A percentile compares a stretch with the other conserved stretches of the same genome.
Evolutionary conservation across 441 rosid species (phyloP).

Genomic region (Adansonia rubrostipa): DNA sequence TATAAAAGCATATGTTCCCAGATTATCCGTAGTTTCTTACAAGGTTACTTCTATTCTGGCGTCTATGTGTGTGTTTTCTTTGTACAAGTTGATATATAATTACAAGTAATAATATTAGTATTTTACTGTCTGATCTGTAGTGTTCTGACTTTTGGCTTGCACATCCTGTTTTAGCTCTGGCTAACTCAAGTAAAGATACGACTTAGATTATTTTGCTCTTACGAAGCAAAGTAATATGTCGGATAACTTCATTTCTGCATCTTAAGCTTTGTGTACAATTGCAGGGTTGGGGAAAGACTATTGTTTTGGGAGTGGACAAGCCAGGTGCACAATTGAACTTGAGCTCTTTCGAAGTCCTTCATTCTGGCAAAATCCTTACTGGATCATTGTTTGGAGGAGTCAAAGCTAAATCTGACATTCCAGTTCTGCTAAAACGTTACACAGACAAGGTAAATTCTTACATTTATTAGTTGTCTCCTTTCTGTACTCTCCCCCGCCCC

Average conservation of each 20-base stretch:
- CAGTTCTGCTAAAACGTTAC: constrained; percentile 69
- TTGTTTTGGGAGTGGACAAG: constrained; percentile 73
- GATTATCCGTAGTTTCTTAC: background rate
- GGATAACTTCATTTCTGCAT: background rate
- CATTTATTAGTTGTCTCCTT: background rate
- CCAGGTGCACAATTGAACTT: constrained; percentile 59
- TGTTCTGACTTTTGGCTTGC: background rate
- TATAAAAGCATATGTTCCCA: background rate
- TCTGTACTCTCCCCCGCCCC: background rate
- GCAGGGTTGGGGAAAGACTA: constrained; percentile 89
- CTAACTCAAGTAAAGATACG: background rate
- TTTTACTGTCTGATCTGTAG: background rate
- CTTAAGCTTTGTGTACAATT: background rate
- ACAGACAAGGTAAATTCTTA: constrained; percentile 53
- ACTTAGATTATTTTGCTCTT: background rate
- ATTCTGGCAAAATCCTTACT: constrained; percentile 54
- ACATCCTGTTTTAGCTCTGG: background rate
- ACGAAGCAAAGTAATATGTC: background rate
- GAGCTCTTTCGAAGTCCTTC: constrained; percentile 58
- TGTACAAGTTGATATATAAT: background rate
- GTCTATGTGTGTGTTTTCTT: background rate
- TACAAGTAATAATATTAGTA: background rate
- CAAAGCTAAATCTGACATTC: constrained; percentile 80
- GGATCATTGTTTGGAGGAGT: constrained; percentile 83
- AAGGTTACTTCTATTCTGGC: background rate